Conservation (phyloP, 208 protist genomes). For the Leishmania guyanensis region DNA sequence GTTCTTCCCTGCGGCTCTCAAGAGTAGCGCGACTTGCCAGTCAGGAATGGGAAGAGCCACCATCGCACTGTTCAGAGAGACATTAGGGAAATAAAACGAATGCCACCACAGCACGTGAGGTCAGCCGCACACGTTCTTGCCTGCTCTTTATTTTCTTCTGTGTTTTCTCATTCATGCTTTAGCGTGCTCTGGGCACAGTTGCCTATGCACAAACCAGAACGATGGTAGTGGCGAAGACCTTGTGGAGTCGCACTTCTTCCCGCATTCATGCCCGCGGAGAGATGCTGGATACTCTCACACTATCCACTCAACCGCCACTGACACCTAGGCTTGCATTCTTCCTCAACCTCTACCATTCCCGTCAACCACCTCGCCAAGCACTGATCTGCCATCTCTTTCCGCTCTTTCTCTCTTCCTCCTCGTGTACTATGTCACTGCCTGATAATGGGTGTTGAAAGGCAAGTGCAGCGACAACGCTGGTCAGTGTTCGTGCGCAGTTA, state of each 20-base stretch:
- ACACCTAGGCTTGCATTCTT: neutral
- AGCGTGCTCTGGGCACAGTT: neutral
- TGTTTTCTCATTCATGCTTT: neutral
- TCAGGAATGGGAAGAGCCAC: neutral
- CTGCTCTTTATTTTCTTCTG: neutral
- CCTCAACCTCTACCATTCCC: neutral
- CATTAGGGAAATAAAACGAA: neutral
- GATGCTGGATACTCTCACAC: neutral
- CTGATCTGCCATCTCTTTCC: neutral
- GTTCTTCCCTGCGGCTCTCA: constrained; percentile 1
- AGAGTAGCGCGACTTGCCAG: neutral
- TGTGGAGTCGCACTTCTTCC: neutral
- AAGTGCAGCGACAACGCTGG: constrained; percentile 1
- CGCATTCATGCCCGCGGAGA: too few relatives aligned
- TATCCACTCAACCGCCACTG: neutral
- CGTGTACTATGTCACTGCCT: neutral
- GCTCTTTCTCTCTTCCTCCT: neutral
- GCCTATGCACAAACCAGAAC: neutral
- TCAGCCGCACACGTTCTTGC: neutral
- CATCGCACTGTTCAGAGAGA: constrained; percentile 1
- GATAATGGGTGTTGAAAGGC: neutral
- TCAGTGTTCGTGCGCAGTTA: neutral
- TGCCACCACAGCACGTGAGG: neutral
- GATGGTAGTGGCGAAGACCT: neutral
- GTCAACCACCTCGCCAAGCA: neutral